Conservation (phyloP, 2,329 filamentous ascomycete genomes). For the Verticillium tricorpus region DNA sequence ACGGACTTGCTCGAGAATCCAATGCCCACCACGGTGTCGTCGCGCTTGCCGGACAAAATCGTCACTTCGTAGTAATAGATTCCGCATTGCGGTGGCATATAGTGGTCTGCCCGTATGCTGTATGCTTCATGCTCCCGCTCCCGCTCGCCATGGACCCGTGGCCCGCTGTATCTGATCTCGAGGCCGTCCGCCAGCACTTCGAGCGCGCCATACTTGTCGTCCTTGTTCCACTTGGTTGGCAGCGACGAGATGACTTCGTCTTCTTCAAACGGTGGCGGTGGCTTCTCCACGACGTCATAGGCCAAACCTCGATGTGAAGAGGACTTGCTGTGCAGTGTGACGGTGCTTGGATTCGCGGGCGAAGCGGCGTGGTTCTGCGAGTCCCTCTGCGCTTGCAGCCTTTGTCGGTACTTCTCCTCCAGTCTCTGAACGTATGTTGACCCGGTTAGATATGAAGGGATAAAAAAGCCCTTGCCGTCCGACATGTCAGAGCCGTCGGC, state of each 20-base stretch:
- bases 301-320: conserved; percentile 69
- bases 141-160: conserved; percentile 39
- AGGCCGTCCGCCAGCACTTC: conserved; percentile 71
- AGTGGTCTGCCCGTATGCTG: conserved; percentile 75
- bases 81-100: conserved; percentile 84
- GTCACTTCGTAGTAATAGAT: conserved; percentile 88
- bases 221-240: conserved; percentile 76
- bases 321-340: conserved; percentile 49
- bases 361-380: conserved; percentile 36
- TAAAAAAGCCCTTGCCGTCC: conserved; percentile 57
- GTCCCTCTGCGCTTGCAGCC: conserved; percentile 45
- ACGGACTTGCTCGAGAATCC: conserved; percentile 55
- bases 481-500: conserved; percentile 19
- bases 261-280: conserved; percentile 52
- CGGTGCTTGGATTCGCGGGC: conserved; percentile 47
- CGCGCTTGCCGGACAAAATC: conserved; percentile 44
- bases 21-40: conserved; percentile 58
- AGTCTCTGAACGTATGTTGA: conserved; percentile 76
- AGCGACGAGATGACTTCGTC: conserved; percentile 60
- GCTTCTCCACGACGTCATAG: conserved; percentile 78
- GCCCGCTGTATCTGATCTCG: conserved; percentile 59
- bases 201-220: conserved; percentile 68
- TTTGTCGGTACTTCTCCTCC: conserved; percentile 63
- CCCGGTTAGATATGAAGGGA: conserved; percentile 75
- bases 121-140: conserved; percentile 70